These are phyloP conservation scores for Knoxia roxburghii DNA, from an alignment of 257 asterid genomes.

Conservation along the genomic window DNA sequence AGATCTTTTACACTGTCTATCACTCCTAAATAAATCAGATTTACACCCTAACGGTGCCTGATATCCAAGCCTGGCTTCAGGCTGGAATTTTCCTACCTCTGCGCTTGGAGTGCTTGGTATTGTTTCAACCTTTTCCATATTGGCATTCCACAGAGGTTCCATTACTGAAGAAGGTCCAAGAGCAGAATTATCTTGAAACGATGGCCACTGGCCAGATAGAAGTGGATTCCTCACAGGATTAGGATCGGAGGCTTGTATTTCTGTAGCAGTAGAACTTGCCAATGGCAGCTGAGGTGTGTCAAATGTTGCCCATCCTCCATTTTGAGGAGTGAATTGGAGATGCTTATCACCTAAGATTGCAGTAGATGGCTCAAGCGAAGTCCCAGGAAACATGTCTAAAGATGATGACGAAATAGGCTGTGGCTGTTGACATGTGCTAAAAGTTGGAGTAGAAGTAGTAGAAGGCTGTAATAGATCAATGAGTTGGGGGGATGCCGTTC, in stretches of 20 bases:
- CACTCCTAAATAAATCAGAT: background rate
- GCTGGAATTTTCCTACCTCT: conserved; percentile 16
- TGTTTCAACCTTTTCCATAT: conserved; percentile 14
- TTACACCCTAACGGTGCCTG: background rate
- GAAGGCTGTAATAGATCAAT: conserved; percentile 38
- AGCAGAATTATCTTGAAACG: conserved; percentile 18
- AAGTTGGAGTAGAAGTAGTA: conserved; percentile 34
- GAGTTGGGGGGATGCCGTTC: conserved; percentile 30
- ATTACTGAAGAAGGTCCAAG: conserved; percentile 14
- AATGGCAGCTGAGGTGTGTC: conserved; percentile 31
- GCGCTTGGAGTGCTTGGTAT: conserved; percentile 19
- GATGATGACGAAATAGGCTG: conserved; percentile 34
- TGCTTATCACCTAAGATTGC: conserved; percentile 24
- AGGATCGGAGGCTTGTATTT: conserved; percentile 39
- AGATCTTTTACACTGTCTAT: conserved; percentile 1
- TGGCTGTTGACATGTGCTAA: conserved; percentile 35
- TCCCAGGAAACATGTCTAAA: conserved; percentile 40
- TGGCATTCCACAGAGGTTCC: conserved; percentile 18
- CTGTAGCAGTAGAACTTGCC: conserved; percentile 30
- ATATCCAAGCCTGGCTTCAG: conserved; percentile 9
- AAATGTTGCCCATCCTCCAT: conserved; percentile 54
- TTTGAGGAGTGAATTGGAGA: conserved; percentile 18
- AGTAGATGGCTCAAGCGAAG: conserved; percentile 36
- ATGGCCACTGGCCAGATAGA: conserved; percentile 25
- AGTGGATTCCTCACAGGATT: conserved; percentile 33